Conservation (phyloP, 1,139 yeast genomes). For the Arxiozyma slooffiae region DNA sequence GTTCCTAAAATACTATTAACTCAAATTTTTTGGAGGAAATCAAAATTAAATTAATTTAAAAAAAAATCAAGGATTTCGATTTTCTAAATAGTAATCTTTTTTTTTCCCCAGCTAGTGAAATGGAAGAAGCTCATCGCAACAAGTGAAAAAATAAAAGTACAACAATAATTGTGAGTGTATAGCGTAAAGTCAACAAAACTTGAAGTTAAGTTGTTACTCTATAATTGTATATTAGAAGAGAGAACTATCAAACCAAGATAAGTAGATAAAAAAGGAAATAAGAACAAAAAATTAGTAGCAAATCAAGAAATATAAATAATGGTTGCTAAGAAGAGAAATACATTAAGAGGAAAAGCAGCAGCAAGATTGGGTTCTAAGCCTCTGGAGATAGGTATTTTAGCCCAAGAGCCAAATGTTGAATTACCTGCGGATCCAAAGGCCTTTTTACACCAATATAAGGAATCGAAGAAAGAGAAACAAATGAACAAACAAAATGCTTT, state of each 20-base stretch:
- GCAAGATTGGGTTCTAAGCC: conserved; percentile 13
- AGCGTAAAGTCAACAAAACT: neutral
- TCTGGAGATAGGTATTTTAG: conserved; percentile 6
- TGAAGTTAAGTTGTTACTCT: neutral
- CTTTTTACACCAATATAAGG: conserved; percentile 44
- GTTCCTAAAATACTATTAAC: neutral
- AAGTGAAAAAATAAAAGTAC: neutral
- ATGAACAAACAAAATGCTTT: conserved; percentile 31
- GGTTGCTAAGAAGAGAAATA: conserved; percentile 43
- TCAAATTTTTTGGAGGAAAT: neutral
- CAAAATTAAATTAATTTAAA: neutral
- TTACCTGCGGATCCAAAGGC: conserved; percentile 38
- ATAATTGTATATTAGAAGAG: too few relatives aligned
- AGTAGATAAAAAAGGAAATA: neutral
- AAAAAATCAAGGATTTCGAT: neutral
- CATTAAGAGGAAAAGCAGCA: conserved; percentile 37
- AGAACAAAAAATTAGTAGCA: neutral
- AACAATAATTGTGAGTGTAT: neutral
- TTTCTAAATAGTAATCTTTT: too few relatives aligned
- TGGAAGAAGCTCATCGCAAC: neutral
- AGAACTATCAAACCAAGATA: too few relatives aligned
- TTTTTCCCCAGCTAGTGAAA: neutral
- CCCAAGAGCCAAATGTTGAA: conserved; percentile 7
- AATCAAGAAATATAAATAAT: conserved; percentile 8
- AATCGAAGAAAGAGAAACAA: conserved; percentile 47